Evolutionary conservation across 306 rosid genomes (phyloP), one percentile per base, ranked within the genome.

Genomic region (Trifolium dubium): DNA sequence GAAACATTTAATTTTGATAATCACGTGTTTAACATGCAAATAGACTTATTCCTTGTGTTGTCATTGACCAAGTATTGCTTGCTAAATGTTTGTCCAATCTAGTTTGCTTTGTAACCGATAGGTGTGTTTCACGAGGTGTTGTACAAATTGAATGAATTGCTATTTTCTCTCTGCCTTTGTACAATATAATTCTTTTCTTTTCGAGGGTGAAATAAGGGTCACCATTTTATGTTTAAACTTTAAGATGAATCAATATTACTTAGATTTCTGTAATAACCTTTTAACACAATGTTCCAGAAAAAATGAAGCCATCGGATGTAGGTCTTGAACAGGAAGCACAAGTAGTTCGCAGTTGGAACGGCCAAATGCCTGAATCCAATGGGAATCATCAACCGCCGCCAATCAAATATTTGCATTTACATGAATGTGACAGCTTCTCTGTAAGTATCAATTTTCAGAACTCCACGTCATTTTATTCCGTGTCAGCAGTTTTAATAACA

Each of bases 301-400:
- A 86, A 89, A 82, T 94, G 79, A 94, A 89, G 90, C 98, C 98
- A 64, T 83, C 87, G 49, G 98, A 94, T 76, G 95, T 91, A 58
- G 98, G 97, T 72, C 96, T 94, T 29, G 98, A 91, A 78, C 90
- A 91, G 84, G 96, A 94, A 84, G 96, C 98, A 43, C 98, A 94
- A 65, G 67, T 87, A 65, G 97, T 88, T 70, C 94, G 92, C 17
- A 89, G 75, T 80, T 94, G 97, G 98, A 61, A 89, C 32, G 84
- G 81, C 60, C 72, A 84, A 59, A 63, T 72, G 58, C 81, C 14
- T 51, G 97, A 89, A 74, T 70, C 72, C 35, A 87, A 91, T 56
- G 96, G 93, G 72, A 74, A 74, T 72, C 88, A 66, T 69, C 96
- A 82, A 64, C 69, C 88, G 54, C 96, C 95, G 62, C 88, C 96